Conservation (phyloP, 1,284 basidiomycete species). For the Cutaneotrichosporon dermatis region DNA sequence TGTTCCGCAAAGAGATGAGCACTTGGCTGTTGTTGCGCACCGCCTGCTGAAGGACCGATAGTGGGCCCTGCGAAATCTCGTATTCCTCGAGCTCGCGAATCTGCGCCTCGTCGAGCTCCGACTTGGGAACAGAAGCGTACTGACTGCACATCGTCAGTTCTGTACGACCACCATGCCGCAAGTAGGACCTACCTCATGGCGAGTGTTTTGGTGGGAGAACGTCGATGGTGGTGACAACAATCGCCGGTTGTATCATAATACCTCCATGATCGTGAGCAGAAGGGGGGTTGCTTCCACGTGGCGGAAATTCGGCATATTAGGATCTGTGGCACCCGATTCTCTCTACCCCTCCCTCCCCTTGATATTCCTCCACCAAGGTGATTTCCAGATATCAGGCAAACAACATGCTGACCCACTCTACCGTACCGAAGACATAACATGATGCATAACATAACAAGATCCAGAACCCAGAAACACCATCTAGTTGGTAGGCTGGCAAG, state of each 20-base stretch:
- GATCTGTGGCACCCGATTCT: neutral
- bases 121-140: slow-evolving; percentile 94
- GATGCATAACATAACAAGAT: slow-evolving; percentile 2
- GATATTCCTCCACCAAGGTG: too few relatives aligned
- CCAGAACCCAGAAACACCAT: neutral
- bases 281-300: neutral
- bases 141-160: slow-evolving; percentile 58
- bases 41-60: slow-evolving; percentile 96
- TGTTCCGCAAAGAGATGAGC: slow-evolving; percentile 93
- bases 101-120: slow-evolving; percentile 95
- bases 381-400: too few relatives aligned
- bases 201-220: neutral
- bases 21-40: slow-evolving; percentile 98
- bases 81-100: slow-evolving; percentile 93
- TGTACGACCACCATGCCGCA: neutral
- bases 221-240: neutral
- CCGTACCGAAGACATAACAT: neutral
- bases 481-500: slow-evolving; percentile 11
- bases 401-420: neutral
- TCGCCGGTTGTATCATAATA: neutral
- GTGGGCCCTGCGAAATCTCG: slow-evolving; percentile 92
- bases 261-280: too few relatives aligned
- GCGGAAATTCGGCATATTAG: slow-evolving; percentile 4
- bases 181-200: slow-evolving; percentile 3
- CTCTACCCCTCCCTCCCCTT: too few relatives aligned